Evolutionary conservation across 208 protist genomes (phyloP), one percentile per base, ranked within the genome.

Genomic region (Wallacemonas rigidus): DNA sequence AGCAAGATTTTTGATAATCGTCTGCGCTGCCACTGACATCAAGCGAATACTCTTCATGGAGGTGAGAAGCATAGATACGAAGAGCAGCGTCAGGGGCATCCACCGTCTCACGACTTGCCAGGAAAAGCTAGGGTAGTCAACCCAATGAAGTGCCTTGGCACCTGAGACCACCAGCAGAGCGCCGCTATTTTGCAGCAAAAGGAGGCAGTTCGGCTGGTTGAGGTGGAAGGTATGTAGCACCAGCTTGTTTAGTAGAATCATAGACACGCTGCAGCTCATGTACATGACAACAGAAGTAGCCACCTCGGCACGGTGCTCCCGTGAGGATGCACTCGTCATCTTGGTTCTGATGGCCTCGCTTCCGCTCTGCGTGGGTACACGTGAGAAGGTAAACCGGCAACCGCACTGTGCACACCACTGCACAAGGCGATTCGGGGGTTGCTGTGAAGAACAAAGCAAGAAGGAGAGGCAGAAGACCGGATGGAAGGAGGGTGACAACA

Each of bases 231-330:
- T 84, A 75, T 89, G 76, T 47, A 92, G 86, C 38, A 95, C 70
- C 1, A 95, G 75, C 72, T 97, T 97, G 80, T 95, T 97, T 26
- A 95, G 47, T 41, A 97, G 61, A 71, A 94, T 95, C 90, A 95
- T 97, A 64, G 77, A 83, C 50, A 94, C 81, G 57, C 89, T 95
- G 76, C 85, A 94, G 45, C 65, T 69, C 68, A 82, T 88, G 75
- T 95, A 97, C 41, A 74, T 64, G 17, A 90, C 2, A 4, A 95
- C 58, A 43, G 92, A 89, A 39, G 85, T 6, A 1, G 73, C 38
- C 36, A 74, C 54, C 63, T 89, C 79, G 26, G 56, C 69, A 14
- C 35, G 17, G 15, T 14, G 60, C 7, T 38, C 60, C 14, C 43
- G 60, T 53, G 69, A 17, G 39, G 69, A 41, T 11, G 67, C 40